Base-by-base conservation (phyloP, 495 filamentous ascomycete genomes). In the Ascobolus immersus region DNA sequence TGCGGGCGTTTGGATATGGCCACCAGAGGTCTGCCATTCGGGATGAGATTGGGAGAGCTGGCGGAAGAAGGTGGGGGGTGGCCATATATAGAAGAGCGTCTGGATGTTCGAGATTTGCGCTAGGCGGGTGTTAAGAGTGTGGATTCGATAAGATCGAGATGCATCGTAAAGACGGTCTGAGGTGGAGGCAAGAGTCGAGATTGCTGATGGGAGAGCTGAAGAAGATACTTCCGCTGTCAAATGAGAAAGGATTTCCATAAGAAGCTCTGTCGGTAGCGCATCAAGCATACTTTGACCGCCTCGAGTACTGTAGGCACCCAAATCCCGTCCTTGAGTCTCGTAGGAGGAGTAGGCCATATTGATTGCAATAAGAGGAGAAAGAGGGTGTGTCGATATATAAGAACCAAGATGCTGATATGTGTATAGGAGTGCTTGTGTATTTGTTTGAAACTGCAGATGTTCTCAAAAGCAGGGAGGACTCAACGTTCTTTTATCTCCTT, bases 1-100 rank as follows among this genome's bases (percentile, higher is more conserved):
- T 17, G 7, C 33, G 33, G 30, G 36, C 27, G 17, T 36, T 9
- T 13, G 8, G 3, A 36, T 35, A 28, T 47, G 34, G 10, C 21
- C 26, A 32, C 33, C 40, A 5, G 28, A 17, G 14, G 37, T 33
- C 14, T 38, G 38, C 0, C 34, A 5, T n/a, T n/a, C n/a, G n/a
- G n/a, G n/a, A n/a, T n/a, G n/a, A 19, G 31, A 33, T 21, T 36
- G 34, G 25, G 32, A 27, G 28, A 33, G 38, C 18, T 21, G 22
- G 14, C 31, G 38, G 40, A 51, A 51, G 33, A 51, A 51, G 4
- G 39, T 38, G 30, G 48, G 48, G n/a, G 48, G 48, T 32, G 44
- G 33, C 48, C 48, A 51, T 39, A 51, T 51, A 21, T 21, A 26
- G 36, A 51, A 42, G n/a, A 51, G 32, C 34, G 45, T 41, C 27